phyloP scores from a whole-genome alignment of 768 basidiomycete species.

The Auricularia cornea region DNA sequence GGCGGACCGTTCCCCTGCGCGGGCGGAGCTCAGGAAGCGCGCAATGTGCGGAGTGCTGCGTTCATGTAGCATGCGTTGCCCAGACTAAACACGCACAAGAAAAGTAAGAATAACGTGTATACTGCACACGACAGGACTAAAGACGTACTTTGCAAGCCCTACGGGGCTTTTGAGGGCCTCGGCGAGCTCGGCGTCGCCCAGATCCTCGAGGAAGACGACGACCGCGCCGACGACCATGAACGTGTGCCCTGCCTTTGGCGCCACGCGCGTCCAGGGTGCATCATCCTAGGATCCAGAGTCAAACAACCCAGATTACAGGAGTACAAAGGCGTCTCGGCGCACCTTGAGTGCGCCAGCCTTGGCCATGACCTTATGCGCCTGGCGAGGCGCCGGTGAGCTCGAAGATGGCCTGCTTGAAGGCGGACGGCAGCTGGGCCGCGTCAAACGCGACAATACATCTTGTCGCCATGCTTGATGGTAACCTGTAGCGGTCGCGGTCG shows the following conservation, averaged over 20 bases:
- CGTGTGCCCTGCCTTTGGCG: conserved; percentile 79
- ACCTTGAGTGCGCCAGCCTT: conserved; percentile 90
- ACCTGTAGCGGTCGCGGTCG: conserved; percentile 42
- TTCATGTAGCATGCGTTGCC: conserved; percentile 99
- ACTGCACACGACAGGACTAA: no score
- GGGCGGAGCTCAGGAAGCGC: conserved; percentile 77
- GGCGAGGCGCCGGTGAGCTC: conserved; percentile 76
- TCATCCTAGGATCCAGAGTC: conserved; percentile 86
- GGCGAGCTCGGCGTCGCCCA: conserved; percentile 76
- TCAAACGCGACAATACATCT: conserved; percentile 66
- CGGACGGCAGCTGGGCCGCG: conserved; percentile 53
- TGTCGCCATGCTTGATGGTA: conserved; percentile 85
- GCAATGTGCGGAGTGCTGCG: conserved; percentile 87
- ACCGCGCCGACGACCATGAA: conserved; percentile 93
- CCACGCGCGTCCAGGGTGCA: conserved; percentile 75
- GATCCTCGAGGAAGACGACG: conserved; percentile 84
- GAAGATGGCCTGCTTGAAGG: conserved; percentile 80
- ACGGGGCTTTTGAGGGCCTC: conserved; percentile 72
- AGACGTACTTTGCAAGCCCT: conserved; percentile 60
- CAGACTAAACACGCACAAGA: conserved; percentile 43
- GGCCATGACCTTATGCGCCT: conserved; percentile 93
- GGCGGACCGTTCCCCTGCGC: conserved; percentile 18
- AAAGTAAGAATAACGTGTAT: background rate
- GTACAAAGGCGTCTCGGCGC: conserved; percentile 20
- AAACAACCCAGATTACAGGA: no score